Evolutionary conservation across 768 basidiomycete species (phyloP).

Genomic region (Fomitopsis pulvina): DNA sequence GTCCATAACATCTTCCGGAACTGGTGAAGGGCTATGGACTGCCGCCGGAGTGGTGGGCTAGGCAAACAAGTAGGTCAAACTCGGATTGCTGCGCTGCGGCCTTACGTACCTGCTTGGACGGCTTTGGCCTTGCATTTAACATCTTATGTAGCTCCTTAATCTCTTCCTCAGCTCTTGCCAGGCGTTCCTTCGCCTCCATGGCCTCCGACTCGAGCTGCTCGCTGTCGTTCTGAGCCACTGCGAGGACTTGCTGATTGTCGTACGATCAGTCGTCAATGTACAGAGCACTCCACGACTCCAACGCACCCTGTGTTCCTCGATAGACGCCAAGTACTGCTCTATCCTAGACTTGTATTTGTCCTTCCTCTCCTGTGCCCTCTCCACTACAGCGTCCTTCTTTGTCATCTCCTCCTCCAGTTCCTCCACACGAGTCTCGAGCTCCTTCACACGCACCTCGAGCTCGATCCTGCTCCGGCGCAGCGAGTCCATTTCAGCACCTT

Average conservation of each 20-base stretch:
- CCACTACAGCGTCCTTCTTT: slow-evolving; percentile 25
- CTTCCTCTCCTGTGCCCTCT: slow-evolving; percentile 26
- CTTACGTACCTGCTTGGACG: background rate
- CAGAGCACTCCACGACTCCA: background rate
- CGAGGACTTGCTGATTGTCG: slow-evolving; percentile 26
- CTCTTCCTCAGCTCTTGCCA: slow-evolving; percentile 29
- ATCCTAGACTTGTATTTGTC: slow-evolving; percentile 20
- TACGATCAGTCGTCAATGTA: background rate
- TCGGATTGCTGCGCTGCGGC: no score
- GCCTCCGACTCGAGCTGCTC: slow-evolving; percentile 24
- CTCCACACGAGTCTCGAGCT: slow-evolving; percentile 32
- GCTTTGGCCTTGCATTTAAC: slow-evolving; percentile 23
- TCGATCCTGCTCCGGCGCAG: slow-evolving; percentile 48
- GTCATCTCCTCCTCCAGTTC: slow-evolving; percentile 22
- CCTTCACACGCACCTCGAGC: slow-evolving; percentile 48
- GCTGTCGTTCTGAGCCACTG: slow-evolving; percentile 37
- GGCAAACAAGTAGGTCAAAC: background rate
- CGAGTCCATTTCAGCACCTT: slow-evolving; percentile 49
- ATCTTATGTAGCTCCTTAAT: slow-evolving; percentile 39
- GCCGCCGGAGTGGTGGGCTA: no score
- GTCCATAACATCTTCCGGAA: slow-evolving; percentile 18
- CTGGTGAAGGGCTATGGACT: no score
- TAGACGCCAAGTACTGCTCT: slow-evolving; percentile 7
- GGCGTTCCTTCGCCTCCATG: slow-evolving; percentile 17
- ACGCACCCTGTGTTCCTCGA: slow-evolving; percentile 16